A percentile compares a stretch with the other conserved stretches of the same genome.
Evolutionary conservation across 2,329 filamentous ascomycete genomes (phyloP).

Genomic region (Phialophora tarda): DNA sequence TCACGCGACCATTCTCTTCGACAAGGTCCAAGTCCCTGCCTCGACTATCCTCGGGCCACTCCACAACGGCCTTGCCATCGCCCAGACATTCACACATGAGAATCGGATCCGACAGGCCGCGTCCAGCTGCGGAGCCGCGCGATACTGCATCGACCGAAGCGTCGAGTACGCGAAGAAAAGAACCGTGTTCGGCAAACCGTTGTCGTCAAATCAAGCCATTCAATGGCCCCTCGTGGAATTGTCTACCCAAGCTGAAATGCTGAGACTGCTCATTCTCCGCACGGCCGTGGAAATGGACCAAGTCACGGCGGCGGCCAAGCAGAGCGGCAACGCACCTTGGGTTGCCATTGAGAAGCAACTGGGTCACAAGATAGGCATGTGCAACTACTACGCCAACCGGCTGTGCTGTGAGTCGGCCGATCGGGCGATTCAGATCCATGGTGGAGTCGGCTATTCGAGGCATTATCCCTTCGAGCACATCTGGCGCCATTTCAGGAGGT

Average conservation of each 20-base stretch:
- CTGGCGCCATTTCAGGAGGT: constrained; percentile 67
- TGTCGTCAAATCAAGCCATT: constrained; percentile 66
- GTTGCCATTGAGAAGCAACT: constrained; percentile 63
- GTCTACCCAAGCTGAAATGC: constrained; percentile 66
- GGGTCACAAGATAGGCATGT: constrained; percentile 69
- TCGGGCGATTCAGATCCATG: constrained; percentile 66
- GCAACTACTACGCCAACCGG: constrained; percentile 69
- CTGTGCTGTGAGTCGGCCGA: constrained; percentile 66
- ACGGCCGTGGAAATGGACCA: constrained; percentile 67
- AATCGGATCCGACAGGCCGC: constrained; percentile 70
- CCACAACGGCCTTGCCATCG: constrained; percentile 63
- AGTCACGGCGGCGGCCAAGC: constrained; percentile 40
- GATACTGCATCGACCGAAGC: constrained; percentile 64
- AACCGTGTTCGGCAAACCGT: constrained; percentile 61
- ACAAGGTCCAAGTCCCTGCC: constrained; percentile 62
- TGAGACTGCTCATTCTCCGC: constrained; percentile 65
- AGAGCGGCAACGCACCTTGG: constrained; percentile 49
- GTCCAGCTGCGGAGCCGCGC: constrained; percentile 63
- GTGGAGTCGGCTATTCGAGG: constrained; percentile 64
- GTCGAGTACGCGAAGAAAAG: constrained; percentile 62
- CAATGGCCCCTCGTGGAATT: constrained; percentile 69
- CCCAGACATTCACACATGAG: constrained; percentile 70
- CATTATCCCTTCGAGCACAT: constrained; percentile 69
- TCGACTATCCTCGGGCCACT: constrained; percentile 59
- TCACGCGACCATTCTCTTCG: constrained; percentile 64